Evolutionary conservation across 75 land plant genomes (phyloP).

Genomic region (Sequoiadendron giganteum): DNA sequence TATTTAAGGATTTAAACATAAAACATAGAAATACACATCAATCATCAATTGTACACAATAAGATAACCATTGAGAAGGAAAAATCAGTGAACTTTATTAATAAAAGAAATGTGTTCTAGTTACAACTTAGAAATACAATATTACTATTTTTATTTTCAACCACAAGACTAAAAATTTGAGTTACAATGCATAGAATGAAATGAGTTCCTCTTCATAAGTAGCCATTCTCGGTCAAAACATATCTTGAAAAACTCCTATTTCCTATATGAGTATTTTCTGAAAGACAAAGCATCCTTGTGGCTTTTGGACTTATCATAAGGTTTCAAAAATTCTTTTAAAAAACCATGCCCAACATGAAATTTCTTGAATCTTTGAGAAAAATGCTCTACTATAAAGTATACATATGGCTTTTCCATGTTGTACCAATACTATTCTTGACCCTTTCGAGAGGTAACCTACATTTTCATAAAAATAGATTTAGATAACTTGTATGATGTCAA

Average conservation of each 20-base stretch:
- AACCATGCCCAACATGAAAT: constrained; percentile 27
- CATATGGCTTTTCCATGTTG: constrained; percentile 31
- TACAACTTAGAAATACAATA: too few relatives aligned
- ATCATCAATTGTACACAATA: too few relatives aligned
- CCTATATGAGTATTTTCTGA: constrained; percentile 38
- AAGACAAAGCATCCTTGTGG: constrained; percentile 37
- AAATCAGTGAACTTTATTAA: too few relatives aligned
- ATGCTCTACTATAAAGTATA: constrained; percentile 48
- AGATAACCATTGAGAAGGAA: too few relatives aligned
- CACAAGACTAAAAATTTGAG: too few relatives aligned
- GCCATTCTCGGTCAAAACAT: constrained; percentile 54
- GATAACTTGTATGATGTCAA: neutral
- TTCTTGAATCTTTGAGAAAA: constrained; percentile 51
- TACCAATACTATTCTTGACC: constrained; percentile 86
- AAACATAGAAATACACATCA: too few relatives aligned
- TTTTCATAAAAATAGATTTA: neutral
- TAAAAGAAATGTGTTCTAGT: too few relatives aligned
- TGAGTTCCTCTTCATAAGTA: constrained; percentile 73
- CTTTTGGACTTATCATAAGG: constrained; percentile 39
- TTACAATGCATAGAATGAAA: too few relatives aligned
- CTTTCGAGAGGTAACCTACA: constrained; percentile 76
- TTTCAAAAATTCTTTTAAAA: constrained; percentile 36
- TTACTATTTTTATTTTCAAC: too few relatives aligned
- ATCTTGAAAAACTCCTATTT: constrained; percentile 68
- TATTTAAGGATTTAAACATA: too few relatives aligned